A percentile compares a stretch with the other conserved stretches of the same genome.
phyloP scores from a whole-genome alignment of 2,329 filamentous ascomycete genomes.

The Sporothrix schenckii region DNA sequence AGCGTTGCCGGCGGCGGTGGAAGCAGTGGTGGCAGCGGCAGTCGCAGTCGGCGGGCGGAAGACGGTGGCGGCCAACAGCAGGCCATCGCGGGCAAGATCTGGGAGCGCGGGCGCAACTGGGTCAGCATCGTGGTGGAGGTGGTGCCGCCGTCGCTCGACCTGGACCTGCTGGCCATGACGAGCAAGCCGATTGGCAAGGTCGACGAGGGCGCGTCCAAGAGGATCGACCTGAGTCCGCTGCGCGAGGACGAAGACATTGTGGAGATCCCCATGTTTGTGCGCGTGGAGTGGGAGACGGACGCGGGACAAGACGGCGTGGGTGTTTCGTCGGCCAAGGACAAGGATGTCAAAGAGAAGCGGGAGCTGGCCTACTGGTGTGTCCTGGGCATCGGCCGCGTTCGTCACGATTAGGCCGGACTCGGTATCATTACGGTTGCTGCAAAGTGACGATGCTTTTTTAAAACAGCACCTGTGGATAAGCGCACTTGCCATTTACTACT shows the following conservation, averaged over 20 bases:
- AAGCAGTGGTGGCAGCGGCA: slow-evolving; percentile 44
- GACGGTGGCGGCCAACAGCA: slow-evolving; percentile 52
- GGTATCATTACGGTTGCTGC: no score
- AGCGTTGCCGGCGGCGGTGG: slow-evolving; percentile 40
- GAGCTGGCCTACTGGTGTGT: slow-evolving; percentile 97
- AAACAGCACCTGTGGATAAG: not conserved
- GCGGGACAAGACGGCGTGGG: slow-evolving; percentile 64
- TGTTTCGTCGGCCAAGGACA: slow-evolving; percentile 55
- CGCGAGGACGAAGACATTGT: slow-evolving; percentile 66
- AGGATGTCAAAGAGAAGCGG: slow-evolving; percentile 71
- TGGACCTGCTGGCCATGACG: slow-evolving; percentile 43
- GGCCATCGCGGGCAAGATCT: slow-evolving; percentile 91
- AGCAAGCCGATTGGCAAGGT: slow-evolving; percentile 42
- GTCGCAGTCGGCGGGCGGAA: slow-evolving; percentile 45
- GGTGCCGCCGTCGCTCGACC: slow-evolving; percentile 62
- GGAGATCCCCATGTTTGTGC: slow-evolving; percentile 93
- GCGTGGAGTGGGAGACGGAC: slow-evolving; percentile 85
- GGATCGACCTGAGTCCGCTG: slow-evolving; percentile 51
- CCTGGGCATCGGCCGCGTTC: slow-evolving; percentile 81
- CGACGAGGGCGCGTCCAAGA: slow-evolving; percentile 22
- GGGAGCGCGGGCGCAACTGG: slow-evolving; percentile 92
- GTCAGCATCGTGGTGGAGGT: slow-evolving; percentile 92
- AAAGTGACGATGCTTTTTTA: not conserved
- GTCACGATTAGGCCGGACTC: slow-evolving; percentile 41
- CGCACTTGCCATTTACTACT: not conserved